These are phyloP conservation scores for Poteriospumella lacustris DNA, from an alignment of 108 stramenopile genomes.

Conservation along the genomic window DNA sequence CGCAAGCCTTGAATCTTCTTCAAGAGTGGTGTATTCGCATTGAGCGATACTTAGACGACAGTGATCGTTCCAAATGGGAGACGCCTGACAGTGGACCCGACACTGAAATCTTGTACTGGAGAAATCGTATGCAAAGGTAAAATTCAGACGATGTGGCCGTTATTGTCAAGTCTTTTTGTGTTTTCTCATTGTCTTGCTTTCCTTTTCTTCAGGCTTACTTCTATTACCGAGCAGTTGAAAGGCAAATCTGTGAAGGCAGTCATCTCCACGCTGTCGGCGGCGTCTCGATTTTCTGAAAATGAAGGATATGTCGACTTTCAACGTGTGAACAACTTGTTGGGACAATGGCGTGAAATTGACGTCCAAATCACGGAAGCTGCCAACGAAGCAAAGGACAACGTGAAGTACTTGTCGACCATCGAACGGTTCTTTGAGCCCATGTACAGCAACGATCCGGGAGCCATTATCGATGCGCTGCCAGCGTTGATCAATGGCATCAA, in stretches of 20 bases:
- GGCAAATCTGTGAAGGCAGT: constrained; percentile 47
- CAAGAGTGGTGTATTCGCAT: constrained; percentile 51
- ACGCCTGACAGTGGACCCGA: constrained; percentile 53
- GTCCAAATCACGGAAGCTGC: constrained; percentile 60
- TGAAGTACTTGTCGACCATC: constrained; percentile 57
- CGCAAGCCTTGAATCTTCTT: constrained; percentile 42
- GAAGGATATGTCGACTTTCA: constrained; percentile 36
- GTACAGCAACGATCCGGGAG: constrained; percentile 47
- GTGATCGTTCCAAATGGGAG: constrained; percentile 41
- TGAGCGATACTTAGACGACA: constrained; percentile 43
- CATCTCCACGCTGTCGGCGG: constrained; percentile 39
- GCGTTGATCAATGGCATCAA: constrained; percentile 59
- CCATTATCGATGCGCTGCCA: constrained; percentile 54
- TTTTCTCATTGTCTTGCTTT: not conserved
- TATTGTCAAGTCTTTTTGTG: not conserved
- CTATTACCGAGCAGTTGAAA: constrained; percentile 63
- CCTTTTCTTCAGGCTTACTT: constrained; percentile 34
- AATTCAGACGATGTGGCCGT: not conserved
- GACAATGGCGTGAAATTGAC: constrained; percentile 58
- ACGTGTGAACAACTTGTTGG: constrained; percentile 40
- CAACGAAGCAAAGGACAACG: constrained; percentile 65
- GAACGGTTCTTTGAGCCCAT: constrained; percentile 59
- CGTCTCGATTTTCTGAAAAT: constrained; percentile 25
- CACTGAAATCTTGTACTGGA: constrained; percentile 57
- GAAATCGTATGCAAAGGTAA: constrained; percentile 50